Evolutionary conservation across 176 grass and related monocot species (phyloP), one percentile per base, ranked within the genome.

Genomic region (Carex littledalei): DNA sequence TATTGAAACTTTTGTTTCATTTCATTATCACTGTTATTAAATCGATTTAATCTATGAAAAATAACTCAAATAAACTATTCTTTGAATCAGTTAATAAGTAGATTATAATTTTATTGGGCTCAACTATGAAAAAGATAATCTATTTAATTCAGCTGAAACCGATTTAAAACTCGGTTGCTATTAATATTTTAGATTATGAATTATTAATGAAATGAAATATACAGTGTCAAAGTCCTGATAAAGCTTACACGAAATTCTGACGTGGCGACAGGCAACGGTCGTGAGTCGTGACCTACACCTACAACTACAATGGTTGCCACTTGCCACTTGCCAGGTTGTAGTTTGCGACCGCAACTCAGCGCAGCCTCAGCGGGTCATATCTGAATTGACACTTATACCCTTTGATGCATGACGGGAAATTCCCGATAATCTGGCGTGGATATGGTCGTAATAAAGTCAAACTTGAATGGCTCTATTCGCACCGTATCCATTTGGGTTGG

Each of bases 401-500:
- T 63, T 63, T 26, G 72, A 80, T 37, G 5, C 34, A 8, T 64
- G 79, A 47, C 11, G 32, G 0, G 9, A 32, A 11, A 8, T 75
- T 60, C 79, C 56, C 56, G 41, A 65, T 41, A 66, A 62, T 63
- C 31, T 66, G 80, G 63, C 58, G 57, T 43, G 53, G 80, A 82
- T 82, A 32, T 3, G 57, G 63, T 82, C 74, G 49, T 78, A 78
- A 32, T 32, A 78, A 78, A 66, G 80, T 62, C 80, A 62, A 63
- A 66, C 41, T 66, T 65, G 58, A 22, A 82, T 82, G 79, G 58
- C 63, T 65, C 63, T 39, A 53, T 29, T 9, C 73, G 22, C 49
- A 77, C 32, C 7, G 1, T 16, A 80, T 34, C 45, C 75, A 56
- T 79, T 53, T 79, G 45, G 22, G 18, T 0, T 34, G 45, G 22